Base-by-base conservation (phyloP, 169 alveolate species). In the Eimeria praecox region DNA sequence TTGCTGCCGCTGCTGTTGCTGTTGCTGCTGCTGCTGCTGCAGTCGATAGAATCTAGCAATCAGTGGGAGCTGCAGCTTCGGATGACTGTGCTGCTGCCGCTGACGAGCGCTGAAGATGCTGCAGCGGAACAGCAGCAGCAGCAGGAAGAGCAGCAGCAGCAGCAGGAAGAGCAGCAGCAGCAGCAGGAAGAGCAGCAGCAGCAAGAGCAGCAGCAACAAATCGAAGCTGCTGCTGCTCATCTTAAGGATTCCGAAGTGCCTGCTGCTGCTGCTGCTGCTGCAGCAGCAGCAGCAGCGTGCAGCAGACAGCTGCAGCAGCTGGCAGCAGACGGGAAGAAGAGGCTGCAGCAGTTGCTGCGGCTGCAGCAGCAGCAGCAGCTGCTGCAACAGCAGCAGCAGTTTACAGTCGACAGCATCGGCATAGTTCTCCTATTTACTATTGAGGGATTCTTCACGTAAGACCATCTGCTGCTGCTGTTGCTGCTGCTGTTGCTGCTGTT, bases 21-120 rank as follows among this genome's bases (percentile, higher is more conserved):
- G n/a, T 22, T 40, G 80, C 80, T 69, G 80, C n/a, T 18, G 85
- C 52, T 73, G 85, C 85, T 73, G 77, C 52, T 73, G 85, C 85
- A 73, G 85, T 30, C 52, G 20, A 16, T 73, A 0, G 56, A 73
- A 73, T 42, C 85, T 12, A 73, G 85, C 52, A 30, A 30, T 24
- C 52, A 73, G 85, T 73, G 85, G 85, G 85, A 73, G 85, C 44
- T 73, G 85, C 85, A 73, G 85, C 52, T 73, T 42, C 85, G 85
- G 30, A 73, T 73, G 85, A 73, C 85, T 42, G 85, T 73, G 85
- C 52, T 73, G 85, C 44, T 73, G 85, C 85, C 85, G 24, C 52
- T 38, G 52, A 9, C 85, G 12, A 38, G 40, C 33, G 85, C 38
- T 38, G 85, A 33, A 8, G 85, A 73, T 38, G 46, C 24, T 22